Evolutionary conservation across 352 stramenopile species (phyloP), one percentile per base, ranked within the genome.

Genomic region (Phytopythium sindhum): DNA sequence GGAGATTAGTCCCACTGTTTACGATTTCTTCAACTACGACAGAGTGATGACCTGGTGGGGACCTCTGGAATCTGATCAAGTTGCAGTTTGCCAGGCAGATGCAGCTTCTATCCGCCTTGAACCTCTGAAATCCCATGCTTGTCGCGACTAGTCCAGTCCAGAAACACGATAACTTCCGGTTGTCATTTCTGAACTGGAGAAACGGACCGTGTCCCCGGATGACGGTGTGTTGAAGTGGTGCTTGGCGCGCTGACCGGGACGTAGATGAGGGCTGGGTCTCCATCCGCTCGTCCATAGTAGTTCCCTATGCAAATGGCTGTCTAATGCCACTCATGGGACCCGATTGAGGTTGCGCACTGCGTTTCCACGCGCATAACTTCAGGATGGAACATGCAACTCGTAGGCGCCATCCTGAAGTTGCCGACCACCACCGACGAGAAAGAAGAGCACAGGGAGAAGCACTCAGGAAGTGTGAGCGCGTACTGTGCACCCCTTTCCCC

Each of bases 191-290:
- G 11, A 11, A 31, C 45, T 33, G 29, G 29, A 55, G 48, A 28
- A 33, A 45, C 14, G 8, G 19, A 21, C 2, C 9, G 15, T 45
- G 39, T 21, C 15, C 10, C 15, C 39, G 39, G 3, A 45, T 45
- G 39, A 19, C 39, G 19, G 39, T 45, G 39, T 45, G 48, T 55
- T 55, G 48, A 55, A 55, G 48, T 35, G 48, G 23, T 55, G 48
- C 48, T 55, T 55, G n/a, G 48, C 5, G 47, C 47, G 21, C n/a
- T n/a, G n/a, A n/a, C n/a, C n/a, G n/a, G n/a, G 23, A 37, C 39
- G 39, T 45, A 45, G 39, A 45, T 12, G 15, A 45, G 39, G 39
- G 2, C 39, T 14, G n/a, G n/a, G n/a, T n/a, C n/a, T n/a, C n/a
- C n/a, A n/a, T n/a, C n/a, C n/a, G n/a, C n/a, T n/a, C n/a, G n/a